A percentile compares a stretch with the other conserved stretches of the same genome.
phyloP scores from a whole-genome alignment of 768 basidiomycete genomes.

The Boletus sp. region DNA sequence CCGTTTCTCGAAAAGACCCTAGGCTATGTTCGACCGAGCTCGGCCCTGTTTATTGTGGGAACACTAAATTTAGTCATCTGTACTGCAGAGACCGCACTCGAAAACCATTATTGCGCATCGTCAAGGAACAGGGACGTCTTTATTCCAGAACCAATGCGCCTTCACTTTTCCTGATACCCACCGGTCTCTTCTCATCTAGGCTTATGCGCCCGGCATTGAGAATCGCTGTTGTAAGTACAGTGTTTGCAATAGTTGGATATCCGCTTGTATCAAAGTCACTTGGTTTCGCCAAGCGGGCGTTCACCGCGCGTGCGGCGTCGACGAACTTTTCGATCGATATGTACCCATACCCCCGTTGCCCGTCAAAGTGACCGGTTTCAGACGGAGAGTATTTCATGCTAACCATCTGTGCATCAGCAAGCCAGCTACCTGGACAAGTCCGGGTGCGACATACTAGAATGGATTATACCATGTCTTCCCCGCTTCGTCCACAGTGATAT shows the following conservation, averaged over 20 bases:
- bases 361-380: conserved; percentile 89
- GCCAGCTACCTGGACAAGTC: neutral
- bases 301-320: conserved; percentile 77
- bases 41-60: neutral
- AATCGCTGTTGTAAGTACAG: conserved; percentile 83
- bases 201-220: conserved; percentile 88
- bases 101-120: conserved; percentile 15
- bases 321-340: conserved; percentile 91
- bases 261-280: conserved; percentile 75
- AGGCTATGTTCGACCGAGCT: neutral
- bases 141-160: conserved; percentile 68
- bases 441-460: conserved; percentile 68
- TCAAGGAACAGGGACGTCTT: conserved; percentile 14
- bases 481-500: conserved; percentile 78
- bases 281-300: conserved; percentile 63
- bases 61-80: neutral
- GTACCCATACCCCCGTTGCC: conserved; percentile 90
- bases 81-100: neutral
- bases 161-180: conserved; percentile 67
- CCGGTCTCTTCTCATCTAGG: conserved; percentile 84
- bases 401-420: conserved; percentile 10
- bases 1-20: neutral
- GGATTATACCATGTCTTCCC: conserved; percentile 89
- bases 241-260: conserved; percentile 86
- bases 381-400: conserved; percentile 96